These are phyloP conservation scores for Poterioochromonas sp. DNA, from an alignment of 352 stramenopile genomes.

Conservation along the genomic window DNA sequence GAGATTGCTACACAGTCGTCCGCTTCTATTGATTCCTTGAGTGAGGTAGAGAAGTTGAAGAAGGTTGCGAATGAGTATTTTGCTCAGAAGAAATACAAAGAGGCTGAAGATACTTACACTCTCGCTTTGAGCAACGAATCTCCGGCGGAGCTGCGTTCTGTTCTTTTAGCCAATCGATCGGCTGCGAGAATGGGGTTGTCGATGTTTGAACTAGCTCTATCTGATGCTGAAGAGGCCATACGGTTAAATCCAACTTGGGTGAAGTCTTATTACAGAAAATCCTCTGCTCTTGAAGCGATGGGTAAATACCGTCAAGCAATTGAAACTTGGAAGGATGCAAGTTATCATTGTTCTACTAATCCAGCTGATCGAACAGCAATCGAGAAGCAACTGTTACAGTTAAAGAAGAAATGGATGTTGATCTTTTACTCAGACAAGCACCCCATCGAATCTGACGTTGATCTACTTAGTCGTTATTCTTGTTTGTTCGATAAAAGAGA, in stretches of 20 bases:
- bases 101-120: not conserved
- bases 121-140: not conserved
- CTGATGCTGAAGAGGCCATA: not conserved
- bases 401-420: constrained; percentile 8
- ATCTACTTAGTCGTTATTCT: not conserved
- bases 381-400: not conserved
- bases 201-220: not conserved
- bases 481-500: constrained; percentile 21
- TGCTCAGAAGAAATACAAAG: not conserved
- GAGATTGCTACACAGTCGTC: no score
- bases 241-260: not conserved
- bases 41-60: not conserved
- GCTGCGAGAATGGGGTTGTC: not conserved
- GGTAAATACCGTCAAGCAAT: not conserved
- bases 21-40: no score
- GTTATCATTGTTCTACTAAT: not conserved
- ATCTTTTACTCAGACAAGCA: not conserved
- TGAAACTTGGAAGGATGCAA: not conserved
- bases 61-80: not conserved
- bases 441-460: not conserved
- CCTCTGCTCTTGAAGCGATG: not conserved
- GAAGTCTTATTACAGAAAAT: constrained; percentile 23
- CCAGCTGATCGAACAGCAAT: not conserved
- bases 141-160: not conserved
- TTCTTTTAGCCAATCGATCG: constrained; percentile 10